These are phyloP conservation scores for Aspergillus sojae DNA, from an alignment of 2,329 filamentous ascomycete species.

Conservation along the genomic window DNA sequence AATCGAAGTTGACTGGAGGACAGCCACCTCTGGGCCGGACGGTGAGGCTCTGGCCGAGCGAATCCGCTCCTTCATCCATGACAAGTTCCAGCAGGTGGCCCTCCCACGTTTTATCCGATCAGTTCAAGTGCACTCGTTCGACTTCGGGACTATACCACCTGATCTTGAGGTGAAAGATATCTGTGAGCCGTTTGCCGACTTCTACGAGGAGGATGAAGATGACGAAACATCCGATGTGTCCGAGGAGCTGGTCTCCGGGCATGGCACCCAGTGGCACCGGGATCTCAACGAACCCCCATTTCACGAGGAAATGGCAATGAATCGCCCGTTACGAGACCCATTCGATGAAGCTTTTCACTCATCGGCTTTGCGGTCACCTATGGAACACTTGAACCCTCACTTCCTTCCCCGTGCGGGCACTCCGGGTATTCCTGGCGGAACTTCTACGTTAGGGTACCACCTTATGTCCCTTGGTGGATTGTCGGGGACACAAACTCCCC, in stretches of 20 bases:
- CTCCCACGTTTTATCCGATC: constrained; percentile 96
- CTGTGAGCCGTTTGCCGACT: constrained; percentile 91
- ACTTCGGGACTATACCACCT: constrained; percentile 82
- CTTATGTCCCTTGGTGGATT: constrained; percentile 52
- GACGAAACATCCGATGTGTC: constrained; percentile 47
- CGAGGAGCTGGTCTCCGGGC: constrained; percentile 33
- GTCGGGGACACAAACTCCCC: constrained; percentile 52
- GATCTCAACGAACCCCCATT: constrained; percentile 32
- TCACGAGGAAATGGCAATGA: constrained; percentile 33
- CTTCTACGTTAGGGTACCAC: constrained; percentile 53
- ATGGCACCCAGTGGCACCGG: constrained; percentile 25
- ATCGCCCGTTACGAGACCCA: constrained; percentile 32
- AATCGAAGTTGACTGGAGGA: constrained; percentile 96
- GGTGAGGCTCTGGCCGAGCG: constrained; percentile 79
- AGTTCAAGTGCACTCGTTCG: constrained; percentile 90
- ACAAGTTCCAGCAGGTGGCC: constrained; percentile 89
- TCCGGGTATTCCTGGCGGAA: constrained; percentile 52
- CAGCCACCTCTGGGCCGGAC: constrained; percentile 84
- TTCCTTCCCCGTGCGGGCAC: constrained; percentile 50
- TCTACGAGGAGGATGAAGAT: constrained; percentile 78
- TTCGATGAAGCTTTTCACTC: constrained; percentile 32
- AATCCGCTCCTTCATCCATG: constrained; percentile 91
- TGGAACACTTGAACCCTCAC: constrained; percentile 43
- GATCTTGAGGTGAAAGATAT: constrained; percentile 94
- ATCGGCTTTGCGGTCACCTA: constrained; percentile 39